A percentile compares a stretch with the other conserved stretches of the same genome.
Conservation (phyloP, 768 basidiomycete genomes). For the Leccinum obscurum region DNA sequence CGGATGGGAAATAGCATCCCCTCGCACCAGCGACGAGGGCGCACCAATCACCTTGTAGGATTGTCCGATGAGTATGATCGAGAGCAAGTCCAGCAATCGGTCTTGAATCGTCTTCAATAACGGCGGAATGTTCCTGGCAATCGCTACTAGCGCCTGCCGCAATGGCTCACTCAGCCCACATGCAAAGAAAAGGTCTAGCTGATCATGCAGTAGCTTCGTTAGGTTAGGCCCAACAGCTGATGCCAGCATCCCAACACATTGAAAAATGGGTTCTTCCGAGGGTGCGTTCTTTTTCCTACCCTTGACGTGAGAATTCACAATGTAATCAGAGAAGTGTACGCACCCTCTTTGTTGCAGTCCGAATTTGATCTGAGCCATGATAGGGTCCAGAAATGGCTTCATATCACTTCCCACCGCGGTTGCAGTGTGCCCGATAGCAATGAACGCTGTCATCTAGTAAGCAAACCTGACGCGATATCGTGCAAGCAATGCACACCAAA, state of each 20-base stretch:
- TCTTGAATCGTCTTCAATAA: constrained; percentile 93
- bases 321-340: constrained; percentile 16
- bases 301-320: constrained; percentile 3
- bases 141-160: constrained; percentile 77
- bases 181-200: constrained; percentile 94
- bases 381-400: constrained; percentile 91
- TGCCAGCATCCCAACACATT: constrained; percentile 96
- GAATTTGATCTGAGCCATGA: constrained; percentile 85
- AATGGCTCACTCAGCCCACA: constrained; percentile 92
- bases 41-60: constrained; percentile 88
- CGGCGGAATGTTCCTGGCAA: constrained; percentile 86
- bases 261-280: constrained; percentile 93
- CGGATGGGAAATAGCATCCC: constrained; percentile 48
- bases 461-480: constrained; percentile 1
- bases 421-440: constrained; percentile 95
- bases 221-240: constrained; percentile 94
- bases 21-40: constrained; percentile 59
- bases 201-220: constrained; percentile 93
- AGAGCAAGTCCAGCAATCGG: constrained; percentile 84
- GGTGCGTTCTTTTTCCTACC: constrained; percentile 84
- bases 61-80: constrained; percentile 77
- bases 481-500: constrained; percentile 55
- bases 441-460: constrained; percentile 62
- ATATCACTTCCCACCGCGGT: constrained; percentile 90
- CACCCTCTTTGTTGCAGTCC: constrained; percentile 89